Evolutionary conservation across 495 filamentous ascomycete species (phyloP), one percentile per base, ranked within the genome.

Genomic region (Hamigera avellanea): DNA sequence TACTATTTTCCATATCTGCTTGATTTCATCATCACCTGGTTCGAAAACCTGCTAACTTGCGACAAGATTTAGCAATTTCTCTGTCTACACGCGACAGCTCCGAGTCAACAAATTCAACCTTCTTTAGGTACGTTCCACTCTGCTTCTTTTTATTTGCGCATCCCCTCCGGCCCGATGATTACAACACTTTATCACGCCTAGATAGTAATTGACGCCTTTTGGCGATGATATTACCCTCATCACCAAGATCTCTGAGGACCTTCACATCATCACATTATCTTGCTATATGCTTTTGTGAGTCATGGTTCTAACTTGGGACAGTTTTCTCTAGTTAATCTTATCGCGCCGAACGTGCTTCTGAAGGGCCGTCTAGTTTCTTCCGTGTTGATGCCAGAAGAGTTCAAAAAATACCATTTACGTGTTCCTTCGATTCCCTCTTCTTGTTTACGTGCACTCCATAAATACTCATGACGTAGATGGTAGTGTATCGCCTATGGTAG

Each of bases 191-290:
- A 77, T 69, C 58, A 61, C 53, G 81, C 80, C 79, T 83, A 85
- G 81, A 86, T 83, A 83, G 78, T 83, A 86, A 70, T 67, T 77
- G 78, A 84, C 72, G 71, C 70, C 64, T 75, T n/a, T 56, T 51
- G 66, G 70, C 62, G 44, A 64, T 82, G 76, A 80, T 70, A 66
- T 68, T 70, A 59, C 46, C 53, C 41, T 69, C 67, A 66, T 67
- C 73, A 86, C 81, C 81, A 86, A 86, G 81, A 86, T 86, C 81
- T 78, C 81, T 86, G 81, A 86, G 78, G 66, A 61, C 51, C 35
- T 42, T 50, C 18, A 51, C 42, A 45, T 33, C 21, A 23, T 5
- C 9, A 23, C 21, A 4, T 23, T 23, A 9, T 23, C 21, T 23
- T 9, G 21, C 21, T 23, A 5, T 4, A 23, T 9, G 4, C 9